phyloP scores from a whole-genome alignment of 2,329 filamentous ascomycete genomes.

The Akanthomyces dipterigenus region DNA sequence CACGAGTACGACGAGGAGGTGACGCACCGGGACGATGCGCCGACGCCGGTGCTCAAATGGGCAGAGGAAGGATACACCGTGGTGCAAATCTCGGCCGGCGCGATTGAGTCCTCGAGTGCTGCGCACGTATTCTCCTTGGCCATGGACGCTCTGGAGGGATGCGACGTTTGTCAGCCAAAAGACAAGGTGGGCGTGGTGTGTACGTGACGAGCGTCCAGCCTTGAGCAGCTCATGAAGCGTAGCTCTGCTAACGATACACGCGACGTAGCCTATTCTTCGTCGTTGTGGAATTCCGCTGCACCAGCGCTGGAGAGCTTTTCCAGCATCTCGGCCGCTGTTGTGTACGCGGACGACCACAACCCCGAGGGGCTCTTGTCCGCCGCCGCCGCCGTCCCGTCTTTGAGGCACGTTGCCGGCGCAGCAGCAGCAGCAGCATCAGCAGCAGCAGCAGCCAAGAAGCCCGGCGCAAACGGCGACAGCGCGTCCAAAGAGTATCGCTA shows the following conservation, averaged over 20 bases:
- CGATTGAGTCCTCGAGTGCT: background rate
- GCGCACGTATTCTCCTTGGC: background rate
- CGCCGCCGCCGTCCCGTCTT: background rate
- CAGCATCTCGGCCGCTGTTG: background rate
- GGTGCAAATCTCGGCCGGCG: constrained; percentile 15
- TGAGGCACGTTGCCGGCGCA: background rate
- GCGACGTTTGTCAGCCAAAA: background rate
- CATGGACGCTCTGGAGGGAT: background rate
- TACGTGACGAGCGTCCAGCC: background rate
- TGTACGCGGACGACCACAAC: background rate
- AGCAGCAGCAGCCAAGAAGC: background rate
- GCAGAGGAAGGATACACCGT: constrained; percentile 30
- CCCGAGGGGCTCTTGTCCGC: background rate
- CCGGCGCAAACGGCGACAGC: background rate
- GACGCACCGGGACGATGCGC: constrained; percentile 10
- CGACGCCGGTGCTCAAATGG: constrained; percentile 27
- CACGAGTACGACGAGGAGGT: background rate
- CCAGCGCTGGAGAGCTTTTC: background rate
- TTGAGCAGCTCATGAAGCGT: too few species aligned
- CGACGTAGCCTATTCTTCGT: background rate
- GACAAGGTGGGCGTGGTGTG: background rate
- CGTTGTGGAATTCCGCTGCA: background rate
- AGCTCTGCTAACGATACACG: background rate
- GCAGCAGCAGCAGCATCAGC: too few species aligned
- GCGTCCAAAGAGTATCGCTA: background rate